Evolutionary conservation across 805 yeast genomes (phyloP).

Genomic region (Metschnikowia borealis): DNA sequence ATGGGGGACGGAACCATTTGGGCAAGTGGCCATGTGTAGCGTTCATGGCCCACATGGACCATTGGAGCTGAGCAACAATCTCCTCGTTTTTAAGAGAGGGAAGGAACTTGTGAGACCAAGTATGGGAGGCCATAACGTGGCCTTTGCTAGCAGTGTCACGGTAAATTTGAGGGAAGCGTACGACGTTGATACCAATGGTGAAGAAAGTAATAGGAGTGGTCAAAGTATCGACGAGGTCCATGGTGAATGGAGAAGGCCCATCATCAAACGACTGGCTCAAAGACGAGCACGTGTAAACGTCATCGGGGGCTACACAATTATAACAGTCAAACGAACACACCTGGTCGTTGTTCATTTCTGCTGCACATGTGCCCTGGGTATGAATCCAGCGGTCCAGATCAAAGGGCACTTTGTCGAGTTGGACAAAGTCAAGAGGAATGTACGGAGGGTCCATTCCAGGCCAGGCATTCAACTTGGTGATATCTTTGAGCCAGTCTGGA

Average conservation of each 20-base stretch:
- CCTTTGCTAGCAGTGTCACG: constrained; percentile 52
- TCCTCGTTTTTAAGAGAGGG: constrained; percentile 77
- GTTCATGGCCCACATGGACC: constrained; percentile 98
- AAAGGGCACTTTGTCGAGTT: constrained; percentile 49
- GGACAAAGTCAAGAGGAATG: constrained; percentile 71
- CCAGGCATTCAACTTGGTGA: constrained; percentile 76
- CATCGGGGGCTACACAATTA: constrained; percentile 73
- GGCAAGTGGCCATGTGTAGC: constrained; percentile 87
- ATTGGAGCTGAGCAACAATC: constrained; percentile 82
- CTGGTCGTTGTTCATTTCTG: constrained; percentile 37
- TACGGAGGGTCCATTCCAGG: constrained; percentile 88
- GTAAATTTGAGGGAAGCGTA: constrained; percentile 72
- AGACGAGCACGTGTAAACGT: constrained; percentile 66
- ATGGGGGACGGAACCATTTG: constrained; percentile 94
- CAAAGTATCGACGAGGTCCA: constrained; percentile 52
- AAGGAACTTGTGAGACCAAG: constrained; percentile 87
- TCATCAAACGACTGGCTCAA: constrained; percentile 92
- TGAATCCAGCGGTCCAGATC: constrained; percentile 38
- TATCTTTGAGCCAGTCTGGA: constrained; percentile 74
- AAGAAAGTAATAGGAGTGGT: constrained; percentile 66
- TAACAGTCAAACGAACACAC: constrained; percentile 83
- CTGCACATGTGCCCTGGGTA: constrained; percentile 56
- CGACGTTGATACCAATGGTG: constrained; percentile 77
- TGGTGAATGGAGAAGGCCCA: constrained; percentile 81
- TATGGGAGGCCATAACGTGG: constrained; percentile 82